Conservation (phyloP, 139 green algal species). For the Ettlia oleoabundans region DNA sequence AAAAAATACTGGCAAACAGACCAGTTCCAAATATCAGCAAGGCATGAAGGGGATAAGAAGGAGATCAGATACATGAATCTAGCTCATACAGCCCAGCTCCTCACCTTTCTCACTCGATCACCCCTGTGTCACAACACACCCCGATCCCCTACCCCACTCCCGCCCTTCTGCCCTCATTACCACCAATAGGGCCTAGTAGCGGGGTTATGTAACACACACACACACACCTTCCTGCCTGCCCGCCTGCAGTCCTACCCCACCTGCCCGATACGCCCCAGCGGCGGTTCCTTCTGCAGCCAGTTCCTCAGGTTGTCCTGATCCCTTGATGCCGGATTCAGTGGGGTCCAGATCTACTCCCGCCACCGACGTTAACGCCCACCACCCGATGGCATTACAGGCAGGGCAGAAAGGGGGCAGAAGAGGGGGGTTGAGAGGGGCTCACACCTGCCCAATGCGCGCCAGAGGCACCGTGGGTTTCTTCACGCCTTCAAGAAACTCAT, state of each 20-base stretch:
- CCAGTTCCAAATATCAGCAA: too few species aligned
- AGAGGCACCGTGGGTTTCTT: not conserved
- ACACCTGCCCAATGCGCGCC: conserved; percentile 24
- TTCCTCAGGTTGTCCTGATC: conserved; percentile 14
- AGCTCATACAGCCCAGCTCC: too few species aligned
- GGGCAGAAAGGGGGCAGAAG: too few species aligned
- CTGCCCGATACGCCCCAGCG: conserved; percentile 38
- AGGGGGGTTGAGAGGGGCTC: not conserved
- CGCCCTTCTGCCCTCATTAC: not conserved
- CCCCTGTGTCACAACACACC: too few species aligned
- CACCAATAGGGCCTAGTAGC: too few species aligned
- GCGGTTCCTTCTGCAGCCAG: not conserved
- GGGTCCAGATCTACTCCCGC: conserved; percentile 69
- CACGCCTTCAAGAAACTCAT: not conserved
- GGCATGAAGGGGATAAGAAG: too few species aligned
- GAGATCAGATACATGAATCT: too few species aligned
- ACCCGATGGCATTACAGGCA: not conserved
- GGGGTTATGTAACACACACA: too few species aligned
- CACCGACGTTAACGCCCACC: not conserved
- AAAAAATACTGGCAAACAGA: not conserved
- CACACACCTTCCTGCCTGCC: not conserved
- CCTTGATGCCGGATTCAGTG: conserved; percentile 70
- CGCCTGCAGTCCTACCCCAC: not conserved
- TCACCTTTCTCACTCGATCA: too few species aligned
- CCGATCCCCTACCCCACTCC: not conserved